Evolutionary conservation across 495 filamentous ascomycete genomes (phyloP).

Genomic region (Hypoxylon fuscum): DNA sequence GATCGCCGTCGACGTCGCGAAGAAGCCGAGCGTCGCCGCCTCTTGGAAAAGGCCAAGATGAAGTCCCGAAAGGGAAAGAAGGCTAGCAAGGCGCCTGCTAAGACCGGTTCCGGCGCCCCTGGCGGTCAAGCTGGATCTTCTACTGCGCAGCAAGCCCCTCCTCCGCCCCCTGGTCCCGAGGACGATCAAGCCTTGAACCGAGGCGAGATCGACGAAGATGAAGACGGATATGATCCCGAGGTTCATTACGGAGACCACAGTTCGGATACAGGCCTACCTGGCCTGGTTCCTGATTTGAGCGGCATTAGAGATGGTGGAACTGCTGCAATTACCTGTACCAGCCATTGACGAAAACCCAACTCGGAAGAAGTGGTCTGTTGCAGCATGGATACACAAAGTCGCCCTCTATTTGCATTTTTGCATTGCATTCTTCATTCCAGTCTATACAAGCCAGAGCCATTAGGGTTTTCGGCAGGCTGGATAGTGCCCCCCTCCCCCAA

Average conservation of each 20-base stretch:
- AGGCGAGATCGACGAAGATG: conserved; percentile 43
- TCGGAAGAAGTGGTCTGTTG: too few relatives aligned
- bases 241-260: conserved; percentile 38
- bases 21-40: conserved; percentile 80
- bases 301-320: background rate
- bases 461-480: conserved; percentile 2
- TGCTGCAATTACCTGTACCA: background rate
- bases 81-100: conserved; percentile 68
- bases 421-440: conserved; percentile 19
- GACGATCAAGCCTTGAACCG: conserved; percentile 52
- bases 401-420: too few relatives aligned
- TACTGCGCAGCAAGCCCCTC: conserved; percentile 40
- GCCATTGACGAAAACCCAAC: conserved; percentile 20
- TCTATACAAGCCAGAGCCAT: conserved; percentile 14
- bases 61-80: conserved; percentile 85
- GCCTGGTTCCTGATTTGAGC: background rate
- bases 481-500: background rate
- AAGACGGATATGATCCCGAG: conserved; percentile 28
- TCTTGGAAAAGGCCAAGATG: conserved; percentile 95
- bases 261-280: conserved; percentile 15
- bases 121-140: conserved; percentile 38
- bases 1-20: conserved; percentile 85
- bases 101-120: conserved; percentile 53
- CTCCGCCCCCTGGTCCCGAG: conserved; percentile 41
- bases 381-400: too few relatives aligned